These are phyloP conservation scores for Claviceps maximensis DNA, from an alignment of 2,329 filamentous ascomycete species.

Conservation along the genomic window DNA sequence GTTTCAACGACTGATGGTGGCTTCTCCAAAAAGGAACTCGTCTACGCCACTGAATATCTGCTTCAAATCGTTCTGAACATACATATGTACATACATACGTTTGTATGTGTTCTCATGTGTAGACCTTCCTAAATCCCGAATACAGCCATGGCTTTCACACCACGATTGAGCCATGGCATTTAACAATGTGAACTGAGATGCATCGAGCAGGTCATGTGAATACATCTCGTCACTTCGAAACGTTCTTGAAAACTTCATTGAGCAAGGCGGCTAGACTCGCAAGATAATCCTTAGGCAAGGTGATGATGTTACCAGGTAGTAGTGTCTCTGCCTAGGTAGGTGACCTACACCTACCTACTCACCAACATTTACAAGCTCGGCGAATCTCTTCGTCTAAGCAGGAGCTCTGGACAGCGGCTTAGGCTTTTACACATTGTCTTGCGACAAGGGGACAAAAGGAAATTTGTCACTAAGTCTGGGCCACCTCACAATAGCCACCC, in stretches of 20 bases:
- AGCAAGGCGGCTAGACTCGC: background rate
- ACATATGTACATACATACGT: background rate
- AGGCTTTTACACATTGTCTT: background rate
- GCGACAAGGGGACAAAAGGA: slow-evolving; percentile 2
- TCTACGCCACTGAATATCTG: background rate
- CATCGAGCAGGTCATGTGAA: background rate
- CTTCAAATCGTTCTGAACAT: background rate
- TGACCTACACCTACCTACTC: background rate
- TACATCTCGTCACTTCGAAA: background rate
- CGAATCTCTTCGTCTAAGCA: background rate
- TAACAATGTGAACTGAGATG: background rate
- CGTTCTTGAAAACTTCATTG: background rate
- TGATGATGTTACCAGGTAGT: background rate
- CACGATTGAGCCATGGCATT: background rate
- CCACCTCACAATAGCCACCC: slow-evolving; percentile 8
- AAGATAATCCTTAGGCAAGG: background rate
- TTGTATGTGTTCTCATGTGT: background rate
- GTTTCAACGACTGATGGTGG: background rate
- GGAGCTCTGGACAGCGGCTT: background rate
- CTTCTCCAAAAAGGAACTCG: background rate
- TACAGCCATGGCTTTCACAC: background rate
- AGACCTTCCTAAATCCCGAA: background rate
- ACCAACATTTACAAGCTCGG: background rate
- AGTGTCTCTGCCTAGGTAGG: background rate
- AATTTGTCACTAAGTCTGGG: slow-evolving; percentile 7